Conservation (phyloP, 129 eudicot species). For the carrot (Daucus carota) region DNA sequence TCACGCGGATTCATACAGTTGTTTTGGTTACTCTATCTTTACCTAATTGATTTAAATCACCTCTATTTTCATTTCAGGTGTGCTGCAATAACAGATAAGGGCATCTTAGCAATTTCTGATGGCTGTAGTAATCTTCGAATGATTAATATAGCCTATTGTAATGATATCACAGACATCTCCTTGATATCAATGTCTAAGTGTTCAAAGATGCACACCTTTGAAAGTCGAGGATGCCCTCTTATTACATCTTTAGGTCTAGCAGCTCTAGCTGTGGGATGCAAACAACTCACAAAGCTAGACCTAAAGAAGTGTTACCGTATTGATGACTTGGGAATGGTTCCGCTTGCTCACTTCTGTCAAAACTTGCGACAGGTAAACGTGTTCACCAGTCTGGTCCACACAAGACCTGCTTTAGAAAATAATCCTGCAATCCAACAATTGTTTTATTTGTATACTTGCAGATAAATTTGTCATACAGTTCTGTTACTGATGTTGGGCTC, state of each 20-base stretch:
- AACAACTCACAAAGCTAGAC: constrained; percentile 63
- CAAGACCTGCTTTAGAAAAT: background rate
- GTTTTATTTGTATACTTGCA: constrained; percentile 16
- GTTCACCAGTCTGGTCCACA: background rate
- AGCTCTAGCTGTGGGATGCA: constrained; percentile 83
- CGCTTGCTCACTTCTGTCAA: constrained; percentile 81
- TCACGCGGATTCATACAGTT: too few relatives aligned
- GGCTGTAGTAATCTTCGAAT: constrained; percentile 71
- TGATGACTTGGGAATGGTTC: constrained; percentile 68
- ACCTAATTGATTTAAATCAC: constrained; percentile 10
- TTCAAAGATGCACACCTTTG: constrained; percentile 64
- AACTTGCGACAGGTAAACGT: constrained; percentile 73
- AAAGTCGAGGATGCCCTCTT: constrained; percentile 88
- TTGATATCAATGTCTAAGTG: constrained; percentile 70
- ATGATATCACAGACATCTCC: constrained; percentile 54
- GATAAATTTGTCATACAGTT: constrained; percentile 87
- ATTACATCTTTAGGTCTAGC: constrained; percentile 73
- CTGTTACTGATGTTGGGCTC: constrained; percentile 82
- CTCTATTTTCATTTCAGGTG: constrained; percentile 59
- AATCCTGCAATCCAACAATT: constrained; percentile 8
- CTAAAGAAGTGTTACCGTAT: constrained; percentile 70
- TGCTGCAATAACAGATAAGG: constrained; percentile 63
- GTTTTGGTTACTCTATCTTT: constrained; percentile 13
- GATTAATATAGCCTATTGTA: constrained; percentile 75
- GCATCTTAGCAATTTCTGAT: constrained; percentile 57